Base-by-base conservation (phyloP, 345 rosid species). In the Corchorus capsularis region DNA sequence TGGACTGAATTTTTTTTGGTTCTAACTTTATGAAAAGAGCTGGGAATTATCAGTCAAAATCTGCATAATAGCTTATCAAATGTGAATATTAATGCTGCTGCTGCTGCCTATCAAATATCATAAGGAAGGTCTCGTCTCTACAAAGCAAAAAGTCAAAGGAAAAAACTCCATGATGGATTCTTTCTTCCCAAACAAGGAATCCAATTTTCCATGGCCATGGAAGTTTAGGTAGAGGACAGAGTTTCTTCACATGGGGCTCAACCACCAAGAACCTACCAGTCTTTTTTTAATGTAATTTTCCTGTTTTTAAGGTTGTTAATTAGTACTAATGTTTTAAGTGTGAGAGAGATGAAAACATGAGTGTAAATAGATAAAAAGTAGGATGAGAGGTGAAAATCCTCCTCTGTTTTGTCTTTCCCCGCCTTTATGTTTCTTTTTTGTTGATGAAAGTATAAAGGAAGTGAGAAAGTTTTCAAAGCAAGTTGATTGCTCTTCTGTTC, bases 321-420 rank as follows among this genome's bases (percentile, higher is more conserved):
- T n/a, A 45, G 45, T 32, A 19, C 56, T 32, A 6, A 72, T 75
- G 52, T 72, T 65, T 16, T 53, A 43, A 63, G 43, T 11, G 4
- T 9, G 43, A 34, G 22, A 32, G 49, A 56, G 69, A 53, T 69
- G 50, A 59, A 43, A 66, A 35, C 47, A 54, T 59, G 54, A 63
- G 34, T 66, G 75, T 78, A 72, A 9, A 75, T 49, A 66, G 60
- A 45, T 27, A 14, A 34, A 41, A 5, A 46, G 69, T 46, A 78
- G 54, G 79, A 47, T 69, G 83, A 79, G 78, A 75, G 6, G 27
- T 27, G 43, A 39, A 39, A 39, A 73, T 82, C 76, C 65, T 1
- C 41, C 20, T 50, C 22, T 27, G 16, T 9, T 70, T 19, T 19
- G 77, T 78, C 75, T 81, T 76, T 78, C 84, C 69, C 86, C 82